Conservation (phyloP, 768 basidiomycete species). For the Serendipita sp. region DNA sequence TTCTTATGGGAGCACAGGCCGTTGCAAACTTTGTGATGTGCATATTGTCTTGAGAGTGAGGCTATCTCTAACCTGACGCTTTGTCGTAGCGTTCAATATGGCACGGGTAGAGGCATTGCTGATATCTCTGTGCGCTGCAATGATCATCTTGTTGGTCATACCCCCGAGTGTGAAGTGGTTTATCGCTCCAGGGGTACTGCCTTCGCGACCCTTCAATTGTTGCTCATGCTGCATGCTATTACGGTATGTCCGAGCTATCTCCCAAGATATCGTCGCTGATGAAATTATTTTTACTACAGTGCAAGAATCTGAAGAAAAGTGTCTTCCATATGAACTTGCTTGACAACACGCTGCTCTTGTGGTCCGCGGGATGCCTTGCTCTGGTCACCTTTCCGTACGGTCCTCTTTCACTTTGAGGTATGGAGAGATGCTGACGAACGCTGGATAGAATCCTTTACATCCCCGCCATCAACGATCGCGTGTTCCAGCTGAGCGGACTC, state of each 20-base stretch:
- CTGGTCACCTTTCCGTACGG: conserved; percentile 22
- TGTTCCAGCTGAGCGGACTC: conserved; percentile 22
- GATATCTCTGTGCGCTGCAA: conserved; percentile 14
- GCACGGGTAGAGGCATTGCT: conserved; percentile 20
- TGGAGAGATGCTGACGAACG: conserved; percentile 19
- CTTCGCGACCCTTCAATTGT: conserved; percentile 19
- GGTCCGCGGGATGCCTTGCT: conserved; percentile 19
- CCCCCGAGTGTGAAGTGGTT: conserved; percentile 19
- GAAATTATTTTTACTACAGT: background rate
- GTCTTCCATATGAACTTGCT: conserved; percentile 13
- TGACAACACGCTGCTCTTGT: conserved; percentile 12
- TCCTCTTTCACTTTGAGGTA: background rate
- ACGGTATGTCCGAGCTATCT: background rate
- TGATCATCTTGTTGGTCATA: background rate
- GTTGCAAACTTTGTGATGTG: conserved; percentile 24
- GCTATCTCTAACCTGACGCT: conserved; percentile 1
- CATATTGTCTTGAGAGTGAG: conserved; percentile 17
- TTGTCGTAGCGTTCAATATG: conserved; percentile 17
- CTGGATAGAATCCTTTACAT: conserved; percentile 24
- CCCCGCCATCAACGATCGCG: conserved; percentile 20
- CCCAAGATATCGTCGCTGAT: background rate
- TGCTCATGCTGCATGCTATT: conserved; percentile 1
- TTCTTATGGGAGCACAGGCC: conserved; percentile 21
- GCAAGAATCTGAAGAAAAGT: background rate
- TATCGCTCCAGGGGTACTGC: conserved; percentile 25